These are phyloP conservation scores for Elongisporangium anandrum DNA, from an alignment of 352 stramenopile species.

Conservation along the genomic window DNA sequence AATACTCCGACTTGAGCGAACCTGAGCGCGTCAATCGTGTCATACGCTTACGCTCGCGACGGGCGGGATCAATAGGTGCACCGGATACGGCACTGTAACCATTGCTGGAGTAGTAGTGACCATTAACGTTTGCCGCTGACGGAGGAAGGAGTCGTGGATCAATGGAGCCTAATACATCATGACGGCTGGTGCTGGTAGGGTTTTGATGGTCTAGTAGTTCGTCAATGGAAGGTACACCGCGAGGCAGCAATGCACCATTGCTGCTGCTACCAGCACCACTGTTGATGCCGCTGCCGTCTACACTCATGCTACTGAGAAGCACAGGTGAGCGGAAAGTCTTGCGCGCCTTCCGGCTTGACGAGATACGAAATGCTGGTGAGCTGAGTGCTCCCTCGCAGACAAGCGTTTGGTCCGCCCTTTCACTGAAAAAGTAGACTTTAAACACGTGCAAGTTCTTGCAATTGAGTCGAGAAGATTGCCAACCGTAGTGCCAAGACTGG, in stretches of 20 bases:
- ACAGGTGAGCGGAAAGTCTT: conserved; percentile 68
- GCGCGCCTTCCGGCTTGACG: conserved; percentile 73
- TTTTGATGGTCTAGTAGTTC: conserved; percentile 19
- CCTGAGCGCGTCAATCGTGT: conserved; percentile 67
- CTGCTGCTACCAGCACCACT: neutral
- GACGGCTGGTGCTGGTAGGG: conserved; percentile 12
- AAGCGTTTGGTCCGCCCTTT: conserved; percentile 21
- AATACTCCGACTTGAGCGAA: conserved; percentile 77
- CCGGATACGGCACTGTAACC: conserved; percentile 1
- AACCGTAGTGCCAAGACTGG: conserved; percentile 85
- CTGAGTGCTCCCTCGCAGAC: conserved; percentile 48
- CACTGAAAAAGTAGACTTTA: conserved; percentile 62
- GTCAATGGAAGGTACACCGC: conserved; percentile 36
- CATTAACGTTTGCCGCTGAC: conserved; percentile 1
- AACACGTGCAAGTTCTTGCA: conserved; percentile 85
- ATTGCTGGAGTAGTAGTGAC: conserved; percentile 1
- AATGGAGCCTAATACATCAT: neutral
- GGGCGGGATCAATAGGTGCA: conserved; percentile 19
- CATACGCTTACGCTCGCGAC: conserved; percentile 61
- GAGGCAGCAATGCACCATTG: neutral
- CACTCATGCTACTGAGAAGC: conserved; percentile 9
- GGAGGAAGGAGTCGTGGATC: conserved; percentile 2
- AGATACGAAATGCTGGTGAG: conserved; percentile 74
- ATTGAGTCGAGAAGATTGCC: conserved; percentile 80
- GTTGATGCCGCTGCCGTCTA: neutral